phyloP scores from a whole-genome alignment of 331 rosid species.

The Telfairia occidentalis region DNA sequence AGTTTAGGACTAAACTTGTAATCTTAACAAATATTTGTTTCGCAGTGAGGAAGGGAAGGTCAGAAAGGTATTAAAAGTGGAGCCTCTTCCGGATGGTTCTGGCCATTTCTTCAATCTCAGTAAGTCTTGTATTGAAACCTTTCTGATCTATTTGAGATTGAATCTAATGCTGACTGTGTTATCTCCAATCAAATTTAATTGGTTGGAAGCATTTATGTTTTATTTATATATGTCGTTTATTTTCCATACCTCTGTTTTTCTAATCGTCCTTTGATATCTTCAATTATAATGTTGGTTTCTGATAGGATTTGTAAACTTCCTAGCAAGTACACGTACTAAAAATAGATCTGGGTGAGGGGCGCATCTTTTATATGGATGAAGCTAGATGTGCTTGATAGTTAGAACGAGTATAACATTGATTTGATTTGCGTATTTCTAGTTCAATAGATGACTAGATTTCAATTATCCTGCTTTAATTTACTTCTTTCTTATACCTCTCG shows the following conservation, averaged over 20 bases:
- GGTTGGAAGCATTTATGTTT: neutral
- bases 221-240: neutral
- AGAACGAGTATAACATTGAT: neutral
- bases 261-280: neutral
- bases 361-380: neutral
- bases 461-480: neutral
- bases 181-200: neutral
- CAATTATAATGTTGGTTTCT: neutral
- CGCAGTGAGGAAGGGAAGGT: slow-evolving; percentile 66
- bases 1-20: too few species aligned
- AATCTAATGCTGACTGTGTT: neutral
- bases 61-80: slow-evolving; percentile 70
- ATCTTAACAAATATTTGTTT: too few species aligned
- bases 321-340: neutral
- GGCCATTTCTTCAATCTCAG: slow-evolving; percentile 72
- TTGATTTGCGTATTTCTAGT: neutral
- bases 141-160: neutral
- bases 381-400: neutral
- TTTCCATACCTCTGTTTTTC: neutral
- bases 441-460: neutral
- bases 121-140: slow-evolving; percentile 32
- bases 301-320: neutral
- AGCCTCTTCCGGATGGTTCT: slow-evolving; percentile 68
- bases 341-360: neutral
- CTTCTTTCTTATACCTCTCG: neutral